Conservation (phyloP, 768 basidiomycete species). For the Dentipellis fragilis region DNA sequence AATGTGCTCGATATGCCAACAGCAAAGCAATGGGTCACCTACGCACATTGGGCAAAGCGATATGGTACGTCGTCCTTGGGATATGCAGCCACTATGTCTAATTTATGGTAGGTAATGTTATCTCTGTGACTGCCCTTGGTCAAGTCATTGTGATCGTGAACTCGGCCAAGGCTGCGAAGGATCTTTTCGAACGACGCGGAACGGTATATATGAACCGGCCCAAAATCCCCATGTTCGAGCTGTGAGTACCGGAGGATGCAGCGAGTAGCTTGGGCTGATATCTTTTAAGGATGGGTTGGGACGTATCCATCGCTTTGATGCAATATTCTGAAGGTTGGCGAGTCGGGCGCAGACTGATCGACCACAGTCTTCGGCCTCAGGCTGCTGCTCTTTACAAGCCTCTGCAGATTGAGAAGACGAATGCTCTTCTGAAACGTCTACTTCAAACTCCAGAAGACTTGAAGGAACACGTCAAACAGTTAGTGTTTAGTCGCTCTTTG, state of each 20-base stretch:
- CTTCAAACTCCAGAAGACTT: neutral
- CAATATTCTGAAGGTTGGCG: neutral
- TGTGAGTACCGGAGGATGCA: neutral
- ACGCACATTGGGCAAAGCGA: constrained; percentile 8
- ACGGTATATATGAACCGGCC: neutral
- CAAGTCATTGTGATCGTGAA: neutral
- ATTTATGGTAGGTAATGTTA: neutral
- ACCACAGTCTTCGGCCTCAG: neutral
- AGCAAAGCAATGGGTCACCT: constrained; percentile 6
- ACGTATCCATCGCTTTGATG: neutral
- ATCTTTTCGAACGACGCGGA: neutral
- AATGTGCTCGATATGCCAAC: constrained; percentile 11
- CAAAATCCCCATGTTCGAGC: neutral
- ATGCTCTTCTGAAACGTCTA: neutral
- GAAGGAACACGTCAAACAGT: constrained; percentile 1
- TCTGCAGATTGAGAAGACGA: neutral
- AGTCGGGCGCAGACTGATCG: neutral
- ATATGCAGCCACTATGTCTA: neutral
- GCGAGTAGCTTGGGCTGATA: neutral
- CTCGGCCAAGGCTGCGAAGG: neutral
- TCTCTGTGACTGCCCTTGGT: neutral
- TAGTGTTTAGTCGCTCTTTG: neutral
- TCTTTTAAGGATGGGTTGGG: neutral
- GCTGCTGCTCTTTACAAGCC: neutral
- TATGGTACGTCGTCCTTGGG: constrained; percentile 7